These are phyloP conservation scores for Termitomyces sp. DNA, from an alignment of 768 basidiomycete species.

Conservation along the genomic window DNA sequence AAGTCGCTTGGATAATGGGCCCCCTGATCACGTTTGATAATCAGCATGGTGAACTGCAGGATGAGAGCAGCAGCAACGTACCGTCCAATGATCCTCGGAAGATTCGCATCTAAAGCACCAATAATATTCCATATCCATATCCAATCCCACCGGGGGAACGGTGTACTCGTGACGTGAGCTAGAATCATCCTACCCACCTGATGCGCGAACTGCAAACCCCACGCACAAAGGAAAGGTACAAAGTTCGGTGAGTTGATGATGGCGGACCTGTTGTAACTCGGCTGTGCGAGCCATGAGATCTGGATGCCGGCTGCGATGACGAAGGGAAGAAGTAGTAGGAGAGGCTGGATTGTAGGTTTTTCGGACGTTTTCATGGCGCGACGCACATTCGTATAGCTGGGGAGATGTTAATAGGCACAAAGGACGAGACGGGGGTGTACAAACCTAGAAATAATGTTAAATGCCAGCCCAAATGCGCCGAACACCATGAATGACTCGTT, in stretches of 20 bases:
- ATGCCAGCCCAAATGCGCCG: conserved; percentile 57
- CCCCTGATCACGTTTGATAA: conserved; percentile 26
- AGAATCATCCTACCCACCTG: conserved; percentile 92
- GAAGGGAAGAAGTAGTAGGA: conserved; percentile 80
- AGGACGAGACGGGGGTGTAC: neutral
- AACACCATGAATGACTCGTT: conserved; percentile 90
- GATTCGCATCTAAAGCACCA: conserved; percentile 79
- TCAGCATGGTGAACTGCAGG: neutral
- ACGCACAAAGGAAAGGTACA: conserved; percentile 84
- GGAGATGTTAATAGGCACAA: neutral
- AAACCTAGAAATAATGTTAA: conserved; percentile 77
- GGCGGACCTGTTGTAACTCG: conserved; percentile 50
- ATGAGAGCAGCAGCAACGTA: conserved; percentile 28
- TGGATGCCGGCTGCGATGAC: conserved; percentile 64
- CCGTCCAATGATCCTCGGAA: conserved; percentile 62
- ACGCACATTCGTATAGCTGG: conserved; percentile 79
- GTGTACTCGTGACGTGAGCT: conserved; percentile 79
- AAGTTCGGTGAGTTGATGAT: conserved; percentile 75
- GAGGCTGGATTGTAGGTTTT: conserved; percentile 43
- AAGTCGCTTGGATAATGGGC: conserved; percentile 71
- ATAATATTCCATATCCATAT: conserved; percentile 81
- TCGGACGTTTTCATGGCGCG: conserved; percentile 34
- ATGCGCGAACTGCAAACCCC: conserved; percentile 90
- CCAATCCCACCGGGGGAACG: conserved; percentile 84
- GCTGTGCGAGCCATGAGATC: conserved; percentile 75